Base-by-base conservation (phyloP, 1,284 basidiomycete species). In the Marasmius oreades region DNA sequence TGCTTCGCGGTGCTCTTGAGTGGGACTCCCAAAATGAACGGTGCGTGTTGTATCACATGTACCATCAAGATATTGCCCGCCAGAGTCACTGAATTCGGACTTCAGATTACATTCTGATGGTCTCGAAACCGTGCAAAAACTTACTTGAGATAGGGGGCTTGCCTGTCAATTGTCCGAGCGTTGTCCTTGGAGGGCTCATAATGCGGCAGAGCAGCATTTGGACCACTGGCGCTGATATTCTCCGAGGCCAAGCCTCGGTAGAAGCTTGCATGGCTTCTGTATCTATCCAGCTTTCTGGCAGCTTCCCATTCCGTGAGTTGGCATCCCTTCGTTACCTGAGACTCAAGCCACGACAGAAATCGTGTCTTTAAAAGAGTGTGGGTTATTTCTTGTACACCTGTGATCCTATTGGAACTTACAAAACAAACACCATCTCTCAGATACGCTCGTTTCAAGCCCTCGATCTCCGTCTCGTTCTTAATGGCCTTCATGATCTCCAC, bases 21-120 rank as follows among this genome's bases (percentile, higher is more conserved):
- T 86, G 2, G 92, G 90, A 34, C 83, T 81, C 48, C 94, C 94
- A 68, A 97, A 93, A 74, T 94, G 92, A 54, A 92, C 74, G 7
- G 94, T 95, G 52, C 94, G 83, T 1, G 93, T 95, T 10, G 93
- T 95, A 71, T 97, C 94, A 70, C 93, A 95, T 1, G 95, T 97
- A 2, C 92, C 93, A 65, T 95, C 93, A 62, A 78, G 76, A 70
- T 94, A 95, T 67, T 95, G 92, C 0, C 90, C 92, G 47, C 93
- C 93, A 26, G 92, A 93, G 70, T 95, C 93, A 65, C 90, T 92
- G 60, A 26, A 44, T 60, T 62, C 60, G 61, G 44, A 46, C 52
- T 36, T 12, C 46, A 8, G 7, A 23, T 8, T 6, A 14, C 22
- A 24, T 44, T 28, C 11, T 5, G 18, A 33, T 36, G 33, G 14